Evolutionary conservation across 2,329 filamentous ascomycete species (phyloP).

Genomic region (Teratosphaeria gauchensis): DNA sequence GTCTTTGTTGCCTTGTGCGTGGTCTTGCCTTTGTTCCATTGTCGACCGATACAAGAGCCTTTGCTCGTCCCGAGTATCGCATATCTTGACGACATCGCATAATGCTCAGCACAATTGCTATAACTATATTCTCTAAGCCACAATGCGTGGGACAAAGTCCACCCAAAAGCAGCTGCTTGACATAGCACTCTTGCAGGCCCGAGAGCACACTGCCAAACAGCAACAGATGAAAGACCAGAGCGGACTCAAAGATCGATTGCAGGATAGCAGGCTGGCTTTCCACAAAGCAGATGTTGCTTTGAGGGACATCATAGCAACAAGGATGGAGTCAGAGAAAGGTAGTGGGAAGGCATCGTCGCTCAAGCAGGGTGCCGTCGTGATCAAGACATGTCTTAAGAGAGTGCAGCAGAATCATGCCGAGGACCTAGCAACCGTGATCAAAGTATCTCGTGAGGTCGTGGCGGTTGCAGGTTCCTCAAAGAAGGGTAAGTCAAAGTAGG

Average conservation of each 20-base stretch:
- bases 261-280: not conserved
- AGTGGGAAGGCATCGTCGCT: not conserved
- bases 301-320: not conserved
- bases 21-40: not conserved
- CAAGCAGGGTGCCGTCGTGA: not conserved
- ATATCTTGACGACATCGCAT: not conserved
- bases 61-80: not conserved
- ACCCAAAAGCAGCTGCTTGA: not conserved
- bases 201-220: not conserved
- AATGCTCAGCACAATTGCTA: not conserved
- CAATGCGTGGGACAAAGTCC: not conserved
- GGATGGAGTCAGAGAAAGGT: not conserved
- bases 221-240: not conserved
- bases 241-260: not conserved
- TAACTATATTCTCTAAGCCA: not conserved
- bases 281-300: not conserved
- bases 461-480: not conserved
- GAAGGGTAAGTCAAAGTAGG: not conserved
- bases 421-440: not conserved
- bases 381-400: not conserved
- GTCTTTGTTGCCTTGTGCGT: not conserved
- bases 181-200: not conserved
- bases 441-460: not conserved
- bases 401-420: not conserved
- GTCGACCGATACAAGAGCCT: not conserved